These are phyloP conservation scores for Penicillium steckii DNA, from an alignment of 495 filamentous ascomycete genomes.

Conservation along the genomic window DNA sequence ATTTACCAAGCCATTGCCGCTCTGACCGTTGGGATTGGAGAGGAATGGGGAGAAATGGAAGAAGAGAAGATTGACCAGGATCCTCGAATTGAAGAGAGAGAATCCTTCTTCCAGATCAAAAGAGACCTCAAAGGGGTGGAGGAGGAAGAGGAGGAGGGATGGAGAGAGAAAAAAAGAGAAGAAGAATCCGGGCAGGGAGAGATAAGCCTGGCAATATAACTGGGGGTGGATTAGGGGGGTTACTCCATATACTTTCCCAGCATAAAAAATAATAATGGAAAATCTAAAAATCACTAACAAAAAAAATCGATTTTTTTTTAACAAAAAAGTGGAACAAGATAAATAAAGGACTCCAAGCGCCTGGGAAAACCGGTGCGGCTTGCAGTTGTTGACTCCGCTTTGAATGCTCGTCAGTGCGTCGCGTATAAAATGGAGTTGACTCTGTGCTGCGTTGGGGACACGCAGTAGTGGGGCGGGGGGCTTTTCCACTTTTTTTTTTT, in stretches of 20 bases:
- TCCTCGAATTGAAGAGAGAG: background rate
- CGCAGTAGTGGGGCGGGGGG: conserved; percentile 15
- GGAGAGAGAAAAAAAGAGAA: background rate
- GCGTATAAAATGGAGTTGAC: conserved; percentile 10
- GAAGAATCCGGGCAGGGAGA: background rate
- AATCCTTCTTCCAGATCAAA: background rate
- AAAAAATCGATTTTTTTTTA: no score
- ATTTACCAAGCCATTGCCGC: conserved; percentile 23
- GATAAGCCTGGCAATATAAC: conserved; percentile 5
- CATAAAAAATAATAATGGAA: background rate
- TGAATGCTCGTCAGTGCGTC: conserved; percentile 24
- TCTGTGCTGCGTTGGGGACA: conserved; percentile 13
- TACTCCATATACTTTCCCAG: background rate
- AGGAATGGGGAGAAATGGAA: background rate
- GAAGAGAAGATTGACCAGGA: no score
- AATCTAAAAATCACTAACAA: no score
- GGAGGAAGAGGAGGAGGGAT: background rate
- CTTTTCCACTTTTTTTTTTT: conserved; percentile 4
- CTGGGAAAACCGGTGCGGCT: conserved; percentile 16
- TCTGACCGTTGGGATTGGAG: conserved; percentile 16
- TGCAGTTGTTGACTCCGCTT: conserved; percentile 24
- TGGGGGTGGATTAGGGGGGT: background rate
- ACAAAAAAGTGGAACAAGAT: conserved; percentile 21
- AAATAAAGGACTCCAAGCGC: conserved; percentile 25
- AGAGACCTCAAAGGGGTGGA: background rate